Conservation (phyloP, 495 filamentous ascomycete species). For the Hypoxylon fuscum region DNA sequence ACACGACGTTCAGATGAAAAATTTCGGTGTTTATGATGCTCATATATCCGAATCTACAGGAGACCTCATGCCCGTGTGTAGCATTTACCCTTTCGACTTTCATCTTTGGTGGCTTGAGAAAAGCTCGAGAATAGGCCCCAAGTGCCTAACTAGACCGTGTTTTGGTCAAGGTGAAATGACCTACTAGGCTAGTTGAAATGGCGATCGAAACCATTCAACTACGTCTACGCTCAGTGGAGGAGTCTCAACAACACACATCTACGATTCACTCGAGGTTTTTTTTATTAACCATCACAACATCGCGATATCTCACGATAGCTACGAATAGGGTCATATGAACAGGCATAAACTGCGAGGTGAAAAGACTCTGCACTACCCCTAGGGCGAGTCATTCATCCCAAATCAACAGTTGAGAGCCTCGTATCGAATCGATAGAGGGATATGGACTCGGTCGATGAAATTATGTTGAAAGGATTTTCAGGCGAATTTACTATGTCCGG, state of each 20-base stretch:
- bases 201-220: background rate
- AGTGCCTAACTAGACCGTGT: background rate
- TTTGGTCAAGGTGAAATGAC: background rate
- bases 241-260: background rate
- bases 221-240: background rate
- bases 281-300: too few species aligned
- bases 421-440: background rate
- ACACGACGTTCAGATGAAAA: conserved; percentile 59
- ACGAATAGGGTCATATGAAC: too few species aligned
- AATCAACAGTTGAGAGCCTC: too few species aligned
- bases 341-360: too few species aligned
- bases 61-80: conserved; percentile 77
- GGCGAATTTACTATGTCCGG: background rate
- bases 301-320: background rate
- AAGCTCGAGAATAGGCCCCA: background rate
- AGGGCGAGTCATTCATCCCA: too few species aligned
- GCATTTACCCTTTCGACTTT: conserved; percentile 64
- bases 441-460: background rate
- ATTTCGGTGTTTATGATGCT: conserved; percentile 11
- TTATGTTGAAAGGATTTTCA: background rate
- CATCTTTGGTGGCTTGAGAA: background rate
- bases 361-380: too few species aligned
- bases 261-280: background rate
- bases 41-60: conserved; percentile 53
- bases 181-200: too few species aligned